These are phyloP conservation scores for Sistotremastrum niveocremeum DNA, from an alignment of 768 basidiomycete genomes.

Conservation along the genomic window DNA sequence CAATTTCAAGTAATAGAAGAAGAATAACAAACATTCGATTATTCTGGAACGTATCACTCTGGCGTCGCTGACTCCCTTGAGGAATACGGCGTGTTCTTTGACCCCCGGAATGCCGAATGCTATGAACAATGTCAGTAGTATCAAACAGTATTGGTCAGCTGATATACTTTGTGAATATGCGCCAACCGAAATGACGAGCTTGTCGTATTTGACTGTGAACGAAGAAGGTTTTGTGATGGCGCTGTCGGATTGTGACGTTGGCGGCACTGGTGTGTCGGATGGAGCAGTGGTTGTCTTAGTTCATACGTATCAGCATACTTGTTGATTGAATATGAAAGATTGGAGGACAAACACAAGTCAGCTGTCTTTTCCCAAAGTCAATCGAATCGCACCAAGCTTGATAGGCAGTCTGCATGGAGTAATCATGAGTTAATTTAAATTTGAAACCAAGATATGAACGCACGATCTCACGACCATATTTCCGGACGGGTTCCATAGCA, in stretches of 20 bases:
- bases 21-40: constrained; percentile 44
- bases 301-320: constrained; percentile 9
- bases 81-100: constrained; percentile 68
- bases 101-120: constrained; percentile 64
- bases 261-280: constrained; percentile 6
- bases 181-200: constrained; percentile 73
- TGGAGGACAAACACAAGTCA: constrained; percentile 33
- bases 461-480: constrained; percentile 16
- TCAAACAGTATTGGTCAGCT: not conserved
- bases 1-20: not conserved
- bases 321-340: constrained; percentile 27
- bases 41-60: constrained; percentile 56
- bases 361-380: constrained; percentile 5
- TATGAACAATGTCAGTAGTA: constrained; percentile 12
- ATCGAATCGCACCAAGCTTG: constrained; percentile 71
- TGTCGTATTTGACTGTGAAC: constrained; percentile 61
- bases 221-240: constrained; percentile 11
- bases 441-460: constrained; percentile 4
- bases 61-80: constrained; percentile 71
- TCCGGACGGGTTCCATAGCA: constrained; percentile 54
- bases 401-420: constrained; percentile 34
- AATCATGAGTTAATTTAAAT: not conserved
- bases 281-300: constrained; percentile 12
- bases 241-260: not conserved
- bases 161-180: constrained; percentile 70